Evolutionary conservation across 1,284 basidiomycete genomes (phyloP).

Genomic region (Cystobasidiaceae sp.): DNA sequence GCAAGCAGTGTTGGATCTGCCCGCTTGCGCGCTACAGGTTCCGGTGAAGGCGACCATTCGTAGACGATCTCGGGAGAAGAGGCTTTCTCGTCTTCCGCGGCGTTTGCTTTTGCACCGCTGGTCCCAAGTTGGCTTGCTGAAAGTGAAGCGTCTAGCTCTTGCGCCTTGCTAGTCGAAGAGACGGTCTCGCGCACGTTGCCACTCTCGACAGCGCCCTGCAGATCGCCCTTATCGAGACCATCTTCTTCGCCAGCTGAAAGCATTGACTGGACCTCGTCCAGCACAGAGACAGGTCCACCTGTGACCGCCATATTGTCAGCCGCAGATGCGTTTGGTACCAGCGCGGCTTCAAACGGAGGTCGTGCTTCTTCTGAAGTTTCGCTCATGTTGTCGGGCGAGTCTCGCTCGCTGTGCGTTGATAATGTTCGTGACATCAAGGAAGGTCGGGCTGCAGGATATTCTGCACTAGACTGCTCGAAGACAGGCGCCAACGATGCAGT

Average conservation of each 20-base stretch:
- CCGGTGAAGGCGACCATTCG: constrained; percentile 44
- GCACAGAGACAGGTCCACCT: background rate
- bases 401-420: constrained; percentile 1
- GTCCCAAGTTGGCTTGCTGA: background rate
- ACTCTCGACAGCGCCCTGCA: constrained; percentile 7
- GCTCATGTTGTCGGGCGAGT: background rate
- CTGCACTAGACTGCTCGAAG: background rate
- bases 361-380: too few species aligned
- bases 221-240: constrained; percentile 25
- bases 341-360: too few species aligned
- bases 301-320: constrained; percentile 5
- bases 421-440: constrained; percentile 21
- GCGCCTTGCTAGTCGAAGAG: too few species aligned
- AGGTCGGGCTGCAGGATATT: background rate
- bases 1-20: constrained; percentile 12
- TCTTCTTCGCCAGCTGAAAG: constrained; percentile 1
- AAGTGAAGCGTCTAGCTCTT: too few species aligned
- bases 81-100: background rate
- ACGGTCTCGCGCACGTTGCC: too few species aligned
- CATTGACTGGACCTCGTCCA: background rate
- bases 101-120: too few species aligned
- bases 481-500: background rate
- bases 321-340: background rate
- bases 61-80: constrained; percentile 41
- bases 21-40: constrained; percentile 10